Evolutionary conservation across 139 green algal genomes (phyloP).

Genomic region (Chlorella vulgaris): DNA sequence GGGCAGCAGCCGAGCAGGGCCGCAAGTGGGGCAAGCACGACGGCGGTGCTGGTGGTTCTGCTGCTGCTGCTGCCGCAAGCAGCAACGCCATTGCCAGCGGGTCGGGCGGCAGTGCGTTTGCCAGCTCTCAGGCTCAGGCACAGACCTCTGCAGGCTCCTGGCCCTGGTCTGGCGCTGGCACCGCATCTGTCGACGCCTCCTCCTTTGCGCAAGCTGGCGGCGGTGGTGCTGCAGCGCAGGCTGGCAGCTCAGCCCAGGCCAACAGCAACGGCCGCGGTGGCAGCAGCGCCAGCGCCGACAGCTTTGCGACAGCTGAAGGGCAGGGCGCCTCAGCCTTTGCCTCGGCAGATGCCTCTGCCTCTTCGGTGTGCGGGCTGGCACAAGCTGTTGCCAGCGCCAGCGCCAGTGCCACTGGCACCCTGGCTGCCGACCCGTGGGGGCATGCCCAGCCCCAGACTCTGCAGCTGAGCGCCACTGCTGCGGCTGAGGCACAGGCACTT

Average conservation of each 20-base stretch:
- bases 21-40: neutral
- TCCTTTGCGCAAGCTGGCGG: neutral
- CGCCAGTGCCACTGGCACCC: neutral
- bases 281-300: neutral
- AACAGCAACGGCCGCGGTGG: neutral
- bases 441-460: neutral
- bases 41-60: no score
- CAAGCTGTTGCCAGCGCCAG: conserved; percentile 1
- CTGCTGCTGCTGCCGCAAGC: neutral
- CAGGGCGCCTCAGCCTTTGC: neutral
- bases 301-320: neutral
- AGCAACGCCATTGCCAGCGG: neutral
- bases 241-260: neutral
- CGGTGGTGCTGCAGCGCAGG: neutral
- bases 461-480: conserved; percentile 6
- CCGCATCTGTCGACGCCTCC: neutral
- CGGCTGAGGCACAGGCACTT: neutral
- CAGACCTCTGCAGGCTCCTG: neutral
- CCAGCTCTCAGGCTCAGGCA: neutral
- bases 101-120: neutral
- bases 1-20: neutral
- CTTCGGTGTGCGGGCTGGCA: conserved; percentile 4
- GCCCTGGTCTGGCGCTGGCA: neutral
- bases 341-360: neutral
- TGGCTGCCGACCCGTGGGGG: neutral